Conservation (phyloP, 352 stramenopile genomes). For the Phytopythium ostracodes region DNA sequence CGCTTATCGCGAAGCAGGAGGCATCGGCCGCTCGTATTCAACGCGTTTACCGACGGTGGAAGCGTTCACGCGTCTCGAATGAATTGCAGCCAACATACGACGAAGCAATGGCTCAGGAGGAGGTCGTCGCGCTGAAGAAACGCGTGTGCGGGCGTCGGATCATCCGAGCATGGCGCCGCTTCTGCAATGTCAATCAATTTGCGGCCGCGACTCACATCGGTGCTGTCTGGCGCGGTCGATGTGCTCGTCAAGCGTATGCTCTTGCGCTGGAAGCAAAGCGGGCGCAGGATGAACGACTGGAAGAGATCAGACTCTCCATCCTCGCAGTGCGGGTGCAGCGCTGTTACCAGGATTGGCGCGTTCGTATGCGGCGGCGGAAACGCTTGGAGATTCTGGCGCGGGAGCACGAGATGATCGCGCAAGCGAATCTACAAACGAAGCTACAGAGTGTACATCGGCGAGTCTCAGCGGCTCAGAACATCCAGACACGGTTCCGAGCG, state of each 20-base stretch:
- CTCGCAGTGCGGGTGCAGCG: conserved; percentile 26
- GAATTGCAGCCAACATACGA: too few species aligned
- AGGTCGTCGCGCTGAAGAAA: neutral
- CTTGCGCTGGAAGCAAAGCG: conserved; percentile 15
- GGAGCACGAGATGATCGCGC: conserved; percentile 30
- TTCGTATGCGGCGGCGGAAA: conserved; percentile 17
- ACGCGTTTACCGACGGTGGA: neutral
- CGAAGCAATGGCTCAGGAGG: neutral
- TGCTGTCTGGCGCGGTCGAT: conserved; percentile 17
- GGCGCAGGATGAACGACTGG: conserved; percentile 16
- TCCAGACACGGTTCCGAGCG: neutral
- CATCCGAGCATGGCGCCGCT: conserved; percentile 5
- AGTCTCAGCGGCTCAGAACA: neutral
- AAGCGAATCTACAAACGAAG: conserved; percentile 13
- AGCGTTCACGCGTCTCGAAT: neutral
- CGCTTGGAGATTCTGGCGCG: conserved; percentile 24
- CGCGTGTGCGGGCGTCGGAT: neutral
- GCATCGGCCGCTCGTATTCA: neutral
- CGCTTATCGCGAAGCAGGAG: neutral
- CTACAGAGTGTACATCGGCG: neutral
- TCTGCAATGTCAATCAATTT: conserved; percentile 1
- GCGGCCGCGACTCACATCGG: conserved; percentile 4
- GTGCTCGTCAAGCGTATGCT: conserved; percentile 16
- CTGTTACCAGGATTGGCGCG: conserved; percentile 30
- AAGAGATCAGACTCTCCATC: conserved; percentile 22